Evolutionary conservation across 2,329 filamentous ascomycete genomes (phyloP).

Genomic region (Amphichorda felina): DNA sequence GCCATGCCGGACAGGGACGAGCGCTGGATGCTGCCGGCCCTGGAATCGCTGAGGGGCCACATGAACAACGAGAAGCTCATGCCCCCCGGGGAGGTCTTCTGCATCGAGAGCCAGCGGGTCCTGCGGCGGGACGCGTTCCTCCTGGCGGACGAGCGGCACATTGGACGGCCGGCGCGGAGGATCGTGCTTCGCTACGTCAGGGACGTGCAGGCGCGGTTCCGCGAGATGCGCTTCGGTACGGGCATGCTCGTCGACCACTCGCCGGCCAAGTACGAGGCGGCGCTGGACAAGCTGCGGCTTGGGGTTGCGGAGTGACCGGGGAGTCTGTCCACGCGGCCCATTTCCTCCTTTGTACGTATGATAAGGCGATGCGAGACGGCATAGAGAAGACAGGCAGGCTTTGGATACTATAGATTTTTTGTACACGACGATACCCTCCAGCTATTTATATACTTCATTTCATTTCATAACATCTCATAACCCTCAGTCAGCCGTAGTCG

Average conservation of each 20-base stretch:
- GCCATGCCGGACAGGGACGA: constrained; percentile 34
- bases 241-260: constrained; percentile 69
- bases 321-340: too few relatives aligned
- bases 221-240: constrained; percentile 58
- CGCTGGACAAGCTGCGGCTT: constrained; percentile 45
- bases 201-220: constrained; percentile 59
- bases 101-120: constrained; percentile 56
- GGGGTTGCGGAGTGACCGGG: constrained; percentile 26
- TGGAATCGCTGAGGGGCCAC: constrained; percentile 52
- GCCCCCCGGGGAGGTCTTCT: constrained; percentile 66
- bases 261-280: constrained; percentile 61
- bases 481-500: constrained; percentile 15
- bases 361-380: not conserved
- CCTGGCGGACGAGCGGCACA: constrained; percentile 28
- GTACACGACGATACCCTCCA: not conserved
- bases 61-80: constrained; percentile 61
- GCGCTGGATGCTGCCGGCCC: constrained; percentile 55
- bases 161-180: constrained; percentile 56
- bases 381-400: not conserved
- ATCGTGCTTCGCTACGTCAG: constrained; percentile 59
- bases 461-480: not conserved
- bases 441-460: not conserved
- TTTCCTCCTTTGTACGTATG: too few relatives aligned
- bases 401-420: not conserved
- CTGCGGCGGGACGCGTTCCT: constrained; percentile 55